Evolutionary conservation across 2,329 filamentous ascomycete genomes (phyloP).

Genomic region (Fusarium paranaense): DNA sequence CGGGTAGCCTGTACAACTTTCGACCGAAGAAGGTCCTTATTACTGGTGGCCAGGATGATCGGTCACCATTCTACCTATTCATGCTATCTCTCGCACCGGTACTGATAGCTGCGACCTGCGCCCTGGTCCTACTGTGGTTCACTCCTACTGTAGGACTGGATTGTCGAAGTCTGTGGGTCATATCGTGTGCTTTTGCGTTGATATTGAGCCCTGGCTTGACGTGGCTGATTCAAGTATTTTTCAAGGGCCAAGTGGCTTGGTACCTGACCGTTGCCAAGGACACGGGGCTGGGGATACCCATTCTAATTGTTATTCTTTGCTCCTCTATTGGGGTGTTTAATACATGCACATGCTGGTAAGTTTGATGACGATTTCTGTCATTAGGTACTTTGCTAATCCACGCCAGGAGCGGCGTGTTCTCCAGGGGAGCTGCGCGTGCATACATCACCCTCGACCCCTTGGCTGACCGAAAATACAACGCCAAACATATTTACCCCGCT

Average conservation of each 20-base stretch:
- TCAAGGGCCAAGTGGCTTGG: slow-evolving; percentile 6
- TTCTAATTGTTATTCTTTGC: background rate
- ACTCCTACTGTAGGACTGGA: background rate
- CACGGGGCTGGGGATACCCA: background rate
- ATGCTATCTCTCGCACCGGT: background rate
- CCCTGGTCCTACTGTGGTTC: background rate
- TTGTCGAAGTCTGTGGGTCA: slow-evolving; percentile 1
- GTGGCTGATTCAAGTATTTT: background rate
- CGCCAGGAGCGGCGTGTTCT: slow-evolving; percentile 4
- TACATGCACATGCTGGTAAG: slow-evolving; percentile 4
- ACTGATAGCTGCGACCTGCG: background rate
- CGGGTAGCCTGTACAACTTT: slow-evolving; percentile 4
- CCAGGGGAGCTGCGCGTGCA: slow-evolving; percentile 5
- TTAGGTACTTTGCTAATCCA: background rate
- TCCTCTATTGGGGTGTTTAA: slow-evolving; percentile 2
- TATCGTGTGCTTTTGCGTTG: background rate
- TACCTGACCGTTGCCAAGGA: slow-evolving; percentile 3
- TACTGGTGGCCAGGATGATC: background rate
- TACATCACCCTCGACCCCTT: slow-evolving; percentile 18
- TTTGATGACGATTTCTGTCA: too few species aligned
- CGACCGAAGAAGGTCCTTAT: slow-evolving; percentile 2
- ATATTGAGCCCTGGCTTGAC: slow-evolving; percentile 6
- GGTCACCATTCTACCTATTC: background rate
- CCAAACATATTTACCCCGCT: slow-evolving; percentile 15
- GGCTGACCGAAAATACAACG: slow-evolving; percentile 11